phyloP scores from a whole-genome alignment of 306 rosid genomes.

The Parietaria judaica region DNA sequence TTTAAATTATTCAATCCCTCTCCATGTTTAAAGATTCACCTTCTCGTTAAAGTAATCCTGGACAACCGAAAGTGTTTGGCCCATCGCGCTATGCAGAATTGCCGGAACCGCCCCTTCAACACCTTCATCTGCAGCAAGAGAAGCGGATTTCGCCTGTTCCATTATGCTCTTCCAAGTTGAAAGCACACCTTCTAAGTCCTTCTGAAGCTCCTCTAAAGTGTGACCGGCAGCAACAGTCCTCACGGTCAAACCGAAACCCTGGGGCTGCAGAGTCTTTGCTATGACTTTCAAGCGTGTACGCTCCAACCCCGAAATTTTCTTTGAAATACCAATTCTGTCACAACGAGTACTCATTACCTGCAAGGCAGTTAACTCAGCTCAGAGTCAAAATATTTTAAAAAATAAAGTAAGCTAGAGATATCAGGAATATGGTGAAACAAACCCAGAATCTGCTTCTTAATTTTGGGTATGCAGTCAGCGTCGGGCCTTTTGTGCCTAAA shows the following conservation, averaged over 20 bases:
- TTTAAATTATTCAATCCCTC: no score
- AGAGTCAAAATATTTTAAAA: constrained; percentile 19
- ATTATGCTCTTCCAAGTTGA: constrained; percentile 77
- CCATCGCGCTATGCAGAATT: constrained; percentile 85
- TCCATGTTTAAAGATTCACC: constrained; percentile 24
- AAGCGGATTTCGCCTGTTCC: constrained; percentile 83
- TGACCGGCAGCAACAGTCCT: constrained; percentile 96
- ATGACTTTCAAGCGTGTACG: constrained; percentile 83
- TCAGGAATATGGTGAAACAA: constrained; percentile 18
- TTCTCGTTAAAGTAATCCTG: constrained; percentile 87
- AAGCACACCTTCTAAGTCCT: constrained; percentile 76
- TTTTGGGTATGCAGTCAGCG: constrained; percentile 73
- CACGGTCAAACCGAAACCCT: constrained; percentile 89
- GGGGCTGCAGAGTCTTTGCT: constrained; percentile 93
- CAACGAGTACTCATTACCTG: constrained; percentile 68
- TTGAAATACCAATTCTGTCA: constrained; percentile 74
- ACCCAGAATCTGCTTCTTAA: constrained; percentile 98
- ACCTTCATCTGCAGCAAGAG: constrained; percentile 99
- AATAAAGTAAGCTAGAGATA: constrained; percentile 3
- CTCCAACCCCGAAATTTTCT: constrained; percentile 71
- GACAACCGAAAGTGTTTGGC: constrained; percentile 94
- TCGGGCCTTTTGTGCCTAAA: constrained; percentile 86
- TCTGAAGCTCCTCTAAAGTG: constrained; percentile 80
- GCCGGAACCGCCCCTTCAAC: constrained; percentile 89
- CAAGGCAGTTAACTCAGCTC: constrained; percentile 33